Base-by-base conservation (phyloP, 164 flowering plant genomes). In the Chloranthus sessilifolius region DNA sequence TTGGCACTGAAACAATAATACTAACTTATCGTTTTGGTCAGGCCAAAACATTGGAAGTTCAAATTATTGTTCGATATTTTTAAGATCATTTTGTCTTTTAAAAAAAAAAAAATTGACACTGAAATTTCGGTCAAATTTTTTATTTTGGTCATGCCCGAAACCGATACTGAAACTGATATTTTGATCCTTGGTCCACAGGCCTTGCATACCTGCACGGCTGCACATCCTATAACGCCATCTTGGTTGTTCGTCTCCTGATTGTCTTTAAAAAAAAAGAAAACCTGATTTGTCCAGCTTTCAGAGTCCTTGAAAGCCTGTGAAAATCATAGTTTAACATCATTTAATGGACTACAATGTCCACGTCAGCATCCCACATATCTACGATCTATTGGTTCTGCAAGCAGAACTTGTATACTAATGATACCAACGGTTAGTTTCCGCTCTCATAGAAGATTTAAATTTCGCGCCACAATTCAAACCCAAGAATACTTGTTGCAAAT, bases 401-500 rank as follows among this genome's bases (percentile, higher is more conserved):
- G 36, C 8, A 33, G 36, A 33, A 33, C 12, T 7, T 33, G 12
- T 7, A 33, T 7, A 22, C 52, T 34, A 36, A 33, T 20, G 53
- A 50, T 10, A 10, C 23, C 22, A 38, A 31, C 41, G 26, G 46
- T 30, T 22, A 29, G 14, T 27, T 43, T 43, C 42, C 25, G 15
- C 16, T 11, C 11, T 25, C 42, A n/a, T 4, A 36, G 15, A 20
- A 27, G 29, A 10, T 20, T 44, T 50, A 62, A 43, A 49, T 22
- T 49, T 23, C 16, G 3, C 11, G 2, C 11, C 21, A 2, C 15
- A 21, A 12, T 15, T 29, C 42, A n/a, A 14, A 14, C 19, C 14
- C 33, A 23, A 40, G 33, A 26, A 31, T 4, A 24, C 12, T 57
- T 45, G n/a, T 25, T 50, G 50, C 43, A n/a, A 3, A 24, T 48